Evolutionary conservation across 1,139 yeast genomes (phyloP), one percentile per base, ranked within the genome.

Genomic region (Lodderomyces beijingensis): DNA sequence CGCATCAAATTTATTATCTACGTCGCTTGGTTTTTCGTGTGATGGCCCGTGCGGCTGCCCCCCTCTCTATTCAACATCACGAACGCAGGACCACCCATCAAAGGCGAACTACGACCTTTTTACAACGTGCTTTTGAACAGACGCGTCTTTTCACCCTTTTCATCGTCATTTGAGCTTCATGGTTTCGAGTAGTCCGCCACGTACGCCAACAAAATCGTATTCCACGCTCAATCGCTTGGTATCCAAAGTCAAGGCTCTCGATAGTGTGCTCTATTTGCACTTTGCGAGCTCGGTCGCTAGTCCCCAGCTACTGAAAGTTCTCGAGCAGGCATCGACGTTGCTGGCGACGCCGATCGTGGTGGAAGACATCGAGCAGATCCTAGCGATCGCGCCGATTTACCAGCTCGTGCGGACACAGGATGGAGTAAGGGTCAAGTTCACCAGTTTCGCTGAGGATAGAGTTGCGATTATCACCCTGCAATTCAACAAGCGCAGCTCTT

Each of bases 261-360:
- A 59, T 28, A 49, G 44, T 30, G 43, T 46, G 16, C 32, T 59
- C 16, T 44, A 41, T 19, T 46, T 60, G 13, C 53, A 59, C 39
- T 59, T 49, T 35, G 34, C 62, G 16, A 48, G 43, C 27, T 63
- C 59, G 38, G 46, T 54, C 2, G 29, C 54, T 3, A 50, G 50
- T 34, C 60, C 62, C 3, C 21, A 43, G 4, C 27, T 57, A 6
- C 32, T 33, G 6, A 44, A 44, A 18, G 34, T 54, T 10, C 42
- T 57, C 16, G 45, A 44, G 10, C 41, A 47, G 6, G 56, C 61
- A 2, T 39, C 55, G 11, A 28, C 36, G 4, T 38, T 53, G n/a
- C 44, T 48, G 4, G 39, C 41, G 8, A 32, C 40, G 13, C 38
- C 49, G 23, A 47, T 58, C n/a, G 41, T 33, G 3, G 28, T 43